Base-by-base conservation (phyloP, 2,329 filamentous ascomycete genomes). In the Scedosporium dehoogii region DNA sequence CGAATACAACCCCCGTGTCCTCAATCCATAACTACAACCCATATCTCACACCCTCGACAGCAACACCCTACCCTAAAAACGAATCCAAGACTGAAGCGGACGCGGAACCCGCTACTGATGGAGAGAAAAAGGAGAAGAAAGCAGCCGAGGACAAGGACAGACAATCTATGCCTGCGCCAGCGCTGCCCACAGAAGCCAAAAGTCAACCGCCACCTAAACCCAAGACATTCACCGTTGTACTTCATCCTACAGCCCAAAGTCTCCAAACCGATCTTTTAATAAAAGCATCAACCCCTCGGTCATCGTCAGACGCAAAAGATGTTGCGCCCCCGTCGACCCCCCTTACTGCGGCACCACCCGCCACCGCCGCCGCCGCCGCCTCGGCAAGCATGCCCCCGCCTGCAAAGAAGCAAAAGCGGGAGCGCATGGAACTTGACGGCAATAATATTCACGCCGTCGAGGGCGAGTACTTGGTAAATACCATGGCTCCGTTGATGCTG, bases 11-110 rank as follows among this genome's bases (percentile, higher is more conserved):
- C 46, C 77, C 81, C 3, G 85, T 88, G 10, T 93, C 90, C 66
- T 97, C 92, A 0, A 88, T 99, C 55, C 92, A 99, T 73, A 96
- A 96, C 72, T 90, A 92, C 72, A 96, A 92, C 70, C 86, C 87
- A 64, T 94, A 91, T 69, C 81, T 97, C 58, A 97, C 92, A 0
- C 94, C 93, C 0, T 97, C 94, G 0, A 85, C 92, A 0, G 92
- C 88, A 71, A 89, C 85, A 0, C 87, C 91, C 0, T 96, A 88
- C 70, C 91, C 88, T 53, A 83, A 81, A 65, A 79, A 81, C 81
- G 67, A 80, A 75, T 67, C 77, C 76, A 69, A 77, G 70, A 58
- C 69, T 59, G 64, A 41, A 65, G 56, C 46, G 51, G 60, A 65
- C 27, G 64, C 58, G 18, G 61, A 63, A 23, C 12, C 58, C n/a